These are phyloP conservation scores for Schizothecium vesticola DNA, from an alignment of 495 filamentous ascomycete species.

Conservation along the genomic window DNA sequence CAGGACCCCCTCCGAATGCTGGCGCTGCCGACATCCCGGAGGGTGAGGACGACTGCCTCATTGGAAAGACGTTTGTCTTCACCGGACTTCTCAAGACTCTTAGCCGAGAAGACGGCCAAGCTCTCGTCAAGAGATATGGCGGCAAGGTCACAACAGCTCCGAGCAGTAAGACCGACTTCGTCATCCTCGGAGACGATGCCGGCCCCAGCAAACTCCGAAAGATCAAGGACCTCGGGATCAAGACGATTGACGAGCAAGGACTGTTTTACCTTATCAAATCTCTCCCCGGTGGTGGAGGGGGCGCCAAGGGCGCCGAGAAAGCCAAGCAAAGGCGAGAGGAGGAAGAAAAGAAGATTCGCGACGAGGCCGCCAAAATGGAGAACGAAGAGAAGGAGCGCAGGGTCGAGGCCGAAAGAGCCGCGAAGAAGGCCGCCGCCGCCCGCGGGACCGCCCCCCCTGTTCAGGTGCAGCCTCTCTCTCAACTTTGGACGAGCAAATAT, in stretches of 20 bases:
- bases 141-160: slow-evolving; percentile 84
- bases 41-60: slow-evolving; percentile 84
- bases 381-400: slow-evolving; percentile 52
- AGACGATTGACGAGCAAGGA: slow-evolving; percentile 90
- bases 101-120: slow-evolving; percentile 79
- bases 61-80: slow-evolving; percentile 95
- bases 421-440: slow-evolving; percentile 39
- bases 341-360: slow-evolving; percentile 69
- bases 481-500: slow-evolving; percentile 95
- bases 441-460: slow-evolving; percentile 34
- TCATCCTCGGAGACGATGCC: slow-evolving; percentile 85
- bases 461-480: slow-evolving; percentile 49
- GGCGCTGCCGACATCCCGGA: slow-evolving; percentile 68
- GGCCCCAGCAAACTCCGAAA: slow-evolving; percentile 91
- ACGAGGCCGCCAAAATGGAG: slow-evolving; percentile 80
- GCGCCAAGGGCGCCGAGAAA: slow-evolving; percentile 80
- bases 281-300: slow-evolving; percentile 80
- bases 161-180: slow-evolving; percentile 87
- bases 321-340: slow-evolving; percentile 74
- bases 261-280: slow-evolving; percentile 80
- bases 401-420: slow-evolving; percentile 45
- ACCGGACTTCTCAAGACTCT: slow-evolving; percentile 78
- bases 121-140: slow-evolving; percentile 84
- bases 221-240: slow-evolving; percentile 69
- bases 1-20: slow-evolving; percentile 54